Percentiles rank a stretch among this genome's conserved stretches.
Evolutionary conservation across 768 basidiomycete species (phyloP).

Genomic region (Lentinula sp.): DNA sequence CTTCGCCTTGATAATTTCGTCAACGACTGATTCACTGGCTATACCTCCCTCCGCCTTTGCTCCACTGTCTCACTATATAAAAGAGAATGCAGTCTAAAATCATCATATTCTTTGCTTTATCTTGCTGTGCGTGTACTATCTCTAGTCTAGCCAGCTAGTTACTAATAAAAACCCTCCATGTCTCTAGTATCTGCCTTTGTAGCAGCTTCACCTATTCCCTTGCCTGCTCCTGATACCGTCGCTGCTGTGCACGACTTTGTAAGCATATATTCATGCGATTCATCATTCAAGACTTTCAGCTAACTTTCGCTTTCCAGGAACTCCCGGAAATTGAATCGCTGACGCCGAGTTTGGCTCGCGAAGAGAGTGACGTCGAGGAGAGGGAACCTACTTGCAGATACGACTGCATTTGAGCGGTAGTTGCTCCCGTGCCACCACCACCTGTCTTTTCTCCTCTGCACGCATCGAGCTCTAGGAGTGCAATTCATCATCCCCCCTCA

Average conservation of each 20-base stretch:
- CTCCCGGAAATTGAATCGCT: background rate
- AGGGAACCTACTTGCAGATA: constrained; percentile 3
- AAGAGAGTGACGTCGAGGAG: background rate
- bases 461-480: background rate
- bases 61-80: background rate
- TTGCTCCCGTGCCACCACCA: background rate
- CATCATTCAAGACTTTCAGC: background rate
- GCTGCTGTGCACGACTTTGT: background rate
- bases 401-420: background rate
- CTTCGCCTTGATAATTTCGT: background rate
- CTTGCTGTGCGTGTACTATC: background rate
- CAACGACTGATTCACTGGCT: background rate
- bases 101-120: background rate
- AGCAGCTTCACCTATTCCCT: constrained; percentile 1
- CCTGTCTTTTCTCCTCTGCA: background rate
- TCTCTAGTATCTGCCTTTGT: background rate
- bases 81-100: background rate
- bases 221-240: background rate
- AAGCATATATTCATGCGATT: background rate
- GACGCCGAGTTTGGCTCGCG: background rate
- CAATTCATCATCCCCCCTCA: background rate
- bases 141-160: background rate
- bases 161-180: background rate
- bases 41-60: background rate
- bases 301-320: background rate